phyloP scores from a whole-genome alignment of 2,329 filamentous ascomycete species.

The Fusarium agapanthi region DNA sequence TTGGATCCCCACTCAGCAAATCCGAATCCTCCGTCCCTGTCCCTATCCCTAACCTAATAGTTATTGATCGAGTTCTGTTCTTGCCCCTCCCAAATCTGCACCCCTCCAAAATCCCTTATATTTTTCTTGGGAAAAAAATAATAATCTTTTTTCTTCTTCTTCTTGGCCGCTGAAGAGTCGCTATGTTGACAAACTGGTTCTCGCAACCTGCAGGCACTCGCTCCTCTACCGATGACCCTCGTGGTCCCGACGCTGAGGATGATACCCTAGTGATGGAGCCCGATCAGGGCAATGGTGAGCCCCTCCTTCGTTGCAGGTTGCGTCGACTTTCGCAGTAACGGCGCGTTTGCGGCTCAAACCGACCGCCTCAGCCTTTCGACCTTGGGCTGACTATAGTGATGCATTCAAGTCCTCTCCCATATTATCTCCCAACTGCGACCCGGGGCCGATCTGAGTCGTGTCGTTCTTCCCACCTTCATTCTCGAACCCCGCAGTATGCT shows the following conservation, averaged over 20 bases:
- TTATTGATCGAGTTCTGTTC: constrained; percentile 16
- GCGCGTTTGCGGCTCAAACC: constrained; percentile 6
- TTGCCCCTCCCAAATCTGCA: constrained; percentile 22
- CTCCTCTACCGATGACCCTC: constrained; percentile 66
- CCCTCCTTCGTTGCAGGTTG: constrained; percentile 6
- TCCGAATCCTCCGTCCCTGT: constrained; percentile 34
- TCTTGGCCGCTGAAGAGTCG: constrained; percentile 16
- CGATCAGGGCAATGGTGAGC: constrained; percentile 89
- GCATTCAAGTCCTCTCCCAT: constrained; percentile 80
- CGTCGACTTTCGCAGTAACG: constrained; percentile 9
- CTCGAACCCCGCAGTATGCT: constrained; percentile 97
- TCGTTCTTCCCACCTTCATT: constrained; percentile 96
- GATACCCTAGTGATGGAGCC: constrained; percentile 87
- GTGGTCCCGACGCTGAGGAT: constrained; percentile 59
- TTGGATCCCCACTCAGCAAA: constrained; percentile 33
- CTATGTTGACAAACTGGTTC: constrained; percentile 57
- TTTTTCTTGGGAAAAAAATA: background rate
- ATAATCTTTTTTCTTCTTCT: background rate
- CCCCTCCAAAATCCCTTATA: constrained; percentile 27
- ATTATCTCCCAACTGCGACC: constrained; percentile 97
- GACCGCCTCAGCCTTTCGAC: background rate
- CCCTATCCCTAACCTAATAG: constrained; percentile 8
- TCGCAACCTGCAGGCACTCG: constrained; percentile 54
- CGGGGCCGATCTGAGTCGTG: constrained; percentile 91
- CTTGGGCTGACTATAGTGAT: constrained; percentile 25